These are phyloP conservation scores for Metschnikowia chrysomelidarum DNA, from an alignment of 805 yeast species.

Conservation along the genomic window DNA sequence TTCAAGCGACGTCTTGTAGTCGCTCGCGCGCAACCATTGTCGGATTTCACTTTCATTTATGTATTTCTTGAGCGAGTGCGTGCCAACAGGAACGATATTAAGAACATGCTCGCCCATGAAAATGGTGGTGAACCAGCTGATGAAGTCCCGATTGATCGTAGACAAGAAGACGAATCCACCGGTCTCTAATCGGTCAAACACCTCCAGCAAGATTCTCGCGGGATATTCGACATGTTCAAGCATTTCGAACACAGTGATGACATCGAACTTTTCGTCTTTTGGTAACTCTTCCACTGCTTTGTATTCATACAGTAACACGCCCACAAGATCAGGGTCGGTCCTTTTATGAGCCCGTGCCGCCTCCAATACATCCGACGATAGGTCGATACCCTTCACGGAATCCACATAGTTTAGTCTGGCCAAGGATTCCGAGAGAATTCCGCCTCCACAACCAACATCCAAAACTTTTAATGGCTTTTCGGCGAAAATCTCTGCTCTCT, in stretches of 20 bases:
- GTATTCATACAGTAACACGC: conserved; percentile 58
- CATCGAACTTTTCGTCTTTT: conserved; percentile 52
- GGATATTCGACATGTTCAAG: conserved; percentile 93
- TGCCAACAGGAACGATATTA: conserved; percentile 84
- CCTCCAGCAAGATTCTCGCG: conserved; percentile 63
- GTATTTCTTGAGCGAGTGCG: conserved; percentile 85
- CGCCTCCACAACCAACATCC: conserved; percentile 99
- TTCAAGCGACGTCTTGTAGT: conserved; percentile 37
- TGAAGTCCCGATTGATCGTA: conserved; percentile 84
- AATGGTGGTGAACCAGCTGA: conserved; percentile 92
- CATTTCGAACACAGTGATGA: conserved; percentile 91
- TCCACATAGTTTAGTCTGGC: conserved; percentile 69
- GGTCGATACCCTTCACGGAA: conserved; percentile 77
- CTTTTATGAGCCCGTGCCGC: conserved; percentile 72
- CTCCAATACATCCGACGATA: conserved; percentile 75
- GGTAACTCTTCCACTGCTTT: conserved; percentile 60
- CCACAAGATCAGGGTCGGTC: conserved; percentile 60
- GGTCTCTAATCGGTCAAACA: conserved; percentile 63
- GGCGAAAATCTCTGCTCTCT: conserved; percentile 36
- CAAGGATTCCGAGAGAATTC: conserved; percentile 80
- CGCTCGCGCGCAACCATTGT: conserved; percentile 55
- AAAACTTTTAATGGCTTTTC: conserved; percentile 50
- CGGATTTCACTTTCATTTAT: conserved; percentile 72
- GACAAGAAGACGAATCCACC: conserved; percentile 87
- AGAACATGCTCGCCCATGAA: conserved; percentile 82